Base-by-base conservation (phyloP, 2,329 filamentous ascomycete genomes). In the Lojkania enalia region DNA sequence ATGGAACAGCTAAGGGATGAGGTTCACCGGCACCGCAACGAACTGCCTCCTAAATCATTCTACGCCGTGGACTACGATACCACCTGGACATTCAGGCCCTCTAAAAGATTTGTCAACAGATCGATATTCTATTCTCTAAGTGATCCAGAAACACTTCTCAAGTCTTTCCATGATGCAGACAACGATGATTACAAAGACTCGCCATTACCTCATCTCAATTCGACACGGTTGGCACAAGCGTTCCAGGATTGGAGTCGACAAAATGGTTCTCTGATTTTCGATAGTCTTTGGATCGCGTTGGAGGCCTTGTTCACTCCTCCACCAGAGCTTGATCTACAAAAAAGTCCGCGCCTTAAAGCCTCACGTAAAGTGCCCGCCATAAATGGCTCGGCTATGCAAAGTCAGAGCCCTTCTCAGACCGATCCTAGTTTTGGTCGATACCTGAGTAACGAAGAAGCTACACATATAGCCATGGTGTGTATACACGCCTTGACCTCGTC, bases 381-480 rank as follows among this genome's bases (percentile, higher is more conserved):
- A 5, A 43, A 44, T 9, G 23, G 25, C n/a, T 16, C n/a, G 2
- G 9, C 46, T 3, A 33, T 44, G 16, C 21, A 31, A 2, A 18
- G 31, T 1, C 23, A 27, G 12, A 16, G 14, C 3, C 9, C 37
- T 12, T 12, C 23, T 12, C 30, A 30, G 1, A n/a, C 20, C 3
- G 33, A 39, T 6, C 13, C 7, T 11, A 3, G 21, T 19, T 15
- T 31, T 6, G 41, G 15, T 30, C 51, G 53, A 3, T 70, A 68
- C 51, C 39, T 71, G 5, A 51, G 39, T 14, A 63, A 68, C 37
- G 21, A 53, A 2, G 68, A 74, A 39, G 70, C 69, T 16, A 69
- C 68, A 29, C 71, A 73, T 38, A 63, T 74, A 4, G 58, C 70
- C 21, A 67, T 71, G 50, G 61, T 74, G 29, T 69, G 69, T 32